Evolutionary conservation across 177 flowering plant species (phyloP), one percentile per base, ranked within the genome.

Genomic region (Telopea speciosissima): DNA sequence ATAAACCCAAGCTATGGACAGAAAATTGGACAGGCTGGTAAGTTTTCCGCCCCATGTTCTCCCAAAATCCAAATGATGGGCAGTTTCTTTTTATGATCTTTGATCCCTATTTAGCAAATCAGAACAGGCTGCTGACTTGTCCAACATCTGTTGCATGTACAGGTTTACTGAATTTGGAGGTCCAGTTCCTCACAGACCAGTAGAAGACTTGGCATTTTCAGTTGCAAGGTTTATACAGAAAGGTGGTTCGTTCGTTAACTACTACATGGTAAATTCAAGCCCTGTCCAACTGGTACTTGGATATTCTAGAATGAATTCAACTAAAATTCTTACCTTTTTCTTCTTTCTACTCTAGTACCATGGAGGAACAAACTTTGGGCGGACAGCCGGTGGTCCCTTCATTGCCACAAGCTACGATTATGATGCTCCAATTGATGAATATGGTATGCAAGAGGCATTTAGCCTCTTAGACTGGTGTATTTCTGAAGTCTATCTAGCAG

Each of bases 371-470:
- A 96, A 96, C 76, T 96, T 96, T 73, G 99, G 97, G 26, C 81
- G 97, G 75, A 96, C 99, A n/a, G 93, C 99, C 75, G 99, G 99
- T 72, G 98, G 99, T 72, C 99, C 98, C 28, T 93, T 95, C 72
- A 93, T 95, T 68, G 92, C 97, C 56, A 92, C 99, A 49, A 91
- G 97, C 75, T 95, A 93, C 79, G 99, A 95, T 69, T 95, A 93
- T 79, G 98, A 95, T 85, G 97, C 99, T 74, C 99, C 98, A 33
- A 79, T 95, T 49, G 99, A 95, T 83, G 99, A 95, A 84, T 95
- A 84, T 74, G 98, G 99, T 93, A 76, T 23, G 76, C 62, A 28
- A 1, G 16, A 9, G 0, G 3, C 19, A 12, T 17, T 54, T 66
- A 65, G 24, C 42, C n/a, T 66, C 61, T 28, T 26, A 21, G 5